phyloP scores from a whole-genome alignment of 768 basidiomycete species.

The Lanmaoa rubissima region DNA sequence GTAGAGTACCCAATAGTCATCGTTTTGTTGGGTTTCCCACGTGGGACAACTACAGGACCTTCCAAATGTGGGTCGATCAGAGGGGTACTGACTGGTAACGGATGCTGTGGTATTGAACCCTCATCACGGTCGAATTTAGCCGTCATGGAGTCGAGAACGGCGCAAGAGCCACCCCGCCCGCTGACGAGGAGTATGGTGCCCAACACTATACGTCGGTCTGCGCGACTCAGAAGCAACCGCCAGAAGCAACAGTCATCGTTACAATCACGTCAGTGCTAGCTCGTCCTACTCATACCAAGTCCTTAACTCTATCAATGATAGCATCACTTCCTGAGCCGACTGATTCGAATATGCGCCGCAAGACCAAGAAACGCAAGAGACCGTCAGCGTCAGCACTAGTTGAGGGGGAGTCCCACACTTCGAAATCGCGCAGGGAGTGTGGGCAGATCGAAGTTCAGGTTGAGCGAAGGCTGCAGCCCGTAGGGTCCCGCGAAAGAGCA shows the following conservation, averaged over 20 bases:
- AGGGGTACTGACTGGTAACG: background rate
- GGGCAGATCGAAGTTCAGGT: conserved; percentile 8
- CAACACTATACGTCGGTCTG: conserved; percentile 20
- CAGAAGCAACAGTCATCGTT: conserved; percentile 1
- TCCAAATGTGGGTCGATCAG: conserved; percentile 28
- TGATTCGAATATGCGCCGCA: background rate
- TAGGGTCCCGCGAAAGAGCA: conserved; percentile 1
- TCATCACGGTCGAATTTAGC: background rate
- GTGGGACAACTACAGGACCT: conserved; percentile 28
- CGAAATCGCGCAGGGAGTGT: conserved; percentile 14
- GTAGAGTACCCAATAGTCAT: too few relatives aligned
- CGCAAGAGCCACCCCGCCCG: conserved; percentile 11
- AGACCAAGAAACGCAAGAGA: conserved; percentile 12
- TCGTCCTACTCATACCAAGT: background rate
- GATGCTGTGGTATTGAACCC: background rate
- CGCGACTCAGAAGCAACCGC: conserved; percentile 12
- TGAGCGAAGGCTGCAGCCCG: background rate
- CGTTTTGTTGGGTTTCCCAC: conserved; percentile 15
- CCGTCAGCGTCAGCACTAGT: background rate
- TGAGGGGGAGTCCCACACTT: background rate
- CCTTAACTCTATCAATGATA: conserved; percentile 8
- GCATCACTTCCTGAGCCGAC: background rate
- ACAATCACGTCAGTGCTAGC: conserved; percentile 15
- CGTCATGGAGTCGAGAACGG: conserved; percentile 18
- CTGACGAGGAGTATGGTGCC: conserved; percentile 28